Evolutionary conservation across 2,329 filamentous ascomycete genomes (phyloP).

Genomic region (Exophiala sp.): DNA sequence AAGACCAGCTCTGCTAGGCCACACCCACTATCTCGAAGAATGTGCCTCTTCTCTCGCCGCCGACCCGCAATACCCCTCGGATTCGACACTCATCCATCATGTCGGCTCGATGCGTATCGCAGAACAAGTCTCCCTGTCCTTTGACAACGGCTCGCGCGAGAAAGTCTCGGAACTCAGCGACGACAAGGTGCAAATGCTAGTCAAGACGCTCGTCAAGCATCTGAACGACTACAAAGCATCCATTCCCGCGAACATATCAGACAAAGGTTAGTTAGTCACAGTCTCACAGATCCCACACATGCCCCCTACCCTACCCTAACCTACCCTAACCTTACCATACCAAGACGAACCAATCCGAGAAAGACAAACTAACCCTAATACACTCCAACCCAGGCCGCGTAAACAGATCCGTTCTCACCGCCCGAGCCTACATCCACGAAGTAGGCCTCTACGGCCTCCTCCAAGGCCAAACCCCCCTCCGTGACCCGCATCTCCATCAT

Average conservation of each 20-base stretch:
- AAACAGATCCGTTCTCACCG: constrained; percentile 1
- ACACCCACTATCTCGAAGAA: constrained; percentile 16
- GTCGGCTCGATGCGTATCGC: constrained; percentile 7
- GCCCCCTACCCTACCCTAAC: too few species aligned
- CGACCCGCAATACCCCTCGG: constrained; percentile 15
- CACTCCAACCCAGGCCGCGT: background rate
- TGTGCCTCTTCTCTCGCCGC: constrained; percentile 13
- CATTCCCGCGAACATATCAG: background rate
- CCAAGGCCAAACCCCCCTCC: constrained; percentile 12
- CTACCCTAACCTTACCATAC: too few species aligned
- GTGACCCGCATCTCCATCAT: constrained; percentile 13
- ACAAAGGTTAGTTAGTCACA: too few species aligned
- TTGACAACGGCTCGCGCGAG: constrained; percentile 16
- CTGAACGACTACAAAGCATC: constrained; percentile 8
- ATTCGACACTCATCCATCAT: constrained; percentile 4
- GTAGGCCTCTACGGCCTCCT: constrained; percentile 18
- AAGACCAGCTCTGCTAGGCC: constrained; percentile 1
- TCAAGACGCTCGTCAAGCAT: constrained; percentile 7
- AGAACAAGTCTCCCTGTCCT: constrained; percentile 7
- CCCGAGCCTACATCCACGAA: constrained; percentile 14
- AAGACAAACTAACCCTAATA: too few species aligned
- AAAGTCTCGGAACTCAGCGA: constrained; percentile 13
- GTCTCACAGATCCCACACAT: too few species aligned
- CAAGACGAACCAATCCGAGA: too few species aligned
- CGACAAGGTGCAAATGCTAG: constrained; percentile 13